Evolutionary conservation across 108 stramenopile genomes (phyloP).

Genomic region (Mediolabrus comicus): DNA sequence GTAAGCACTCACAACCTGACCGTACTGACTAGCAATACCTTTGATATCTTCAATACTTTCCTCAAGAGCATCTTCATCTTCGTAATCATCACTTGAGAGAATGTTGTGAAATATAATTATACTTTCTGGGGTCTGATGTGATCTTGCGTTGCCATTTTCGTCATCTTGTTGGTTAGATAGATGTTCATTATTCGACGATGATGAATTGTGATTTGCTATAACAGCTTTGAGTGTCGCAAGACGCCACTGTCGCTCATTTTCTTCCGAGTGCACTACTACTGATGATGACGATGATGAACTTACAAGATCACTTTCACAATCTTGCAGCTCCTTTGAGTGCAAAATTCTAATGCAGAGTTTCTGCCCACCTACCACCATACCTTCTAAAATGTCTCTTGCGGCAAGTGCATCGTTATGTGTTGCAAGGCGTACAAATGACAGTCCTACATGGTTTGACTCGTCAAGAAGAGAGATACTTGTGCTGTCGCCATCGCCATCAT

Average conservation of each 20-base stretch:
- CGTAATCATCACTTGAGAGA: slow-evolving; percentile 68
- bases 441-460: slow-evolving; percentile 12
- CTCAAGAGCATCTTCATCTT: slow-evolving; percentile 74
- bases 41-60: slow-evolving; percentile 68
- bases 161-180: background rate
- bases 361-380: slow-evolving; percentile 62
- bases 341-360: slow-evolving; percentile 15
- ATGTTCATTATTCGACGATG: background rate
- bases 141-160: background rate
- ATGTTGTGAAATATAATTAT: slow-evolving; percentile 59
- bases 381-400: slow-evolving; percentile 66
- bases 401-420: slow-evolving; percentile 47
- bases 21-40: slow-evolving; percentile 45
- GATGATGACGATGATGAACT: background rate
- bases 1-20: slow-evolving; percentile 21
- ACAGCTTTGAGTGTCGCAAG: slow-evolving; percentile 4
- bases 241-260: slow-evolving; percentile 20
- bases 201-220: background rate
- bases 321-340: background rate
- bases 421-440: slow-evolving; percentile 57
- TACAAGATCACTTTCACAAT: background rate
- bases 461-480: background rate
- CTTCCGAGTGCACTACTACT: background rate
- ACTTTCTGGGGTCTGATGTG: background rate
- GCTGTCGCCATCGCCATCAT: background rate